A percentile compares a stretch with the other conserved stretches of the same genome.
Evolutionary conservation across 2,329 filamentous ascomycete genomes (phyloP).

Genomic region (Myriosclerotinia scirpicola): DNA sequence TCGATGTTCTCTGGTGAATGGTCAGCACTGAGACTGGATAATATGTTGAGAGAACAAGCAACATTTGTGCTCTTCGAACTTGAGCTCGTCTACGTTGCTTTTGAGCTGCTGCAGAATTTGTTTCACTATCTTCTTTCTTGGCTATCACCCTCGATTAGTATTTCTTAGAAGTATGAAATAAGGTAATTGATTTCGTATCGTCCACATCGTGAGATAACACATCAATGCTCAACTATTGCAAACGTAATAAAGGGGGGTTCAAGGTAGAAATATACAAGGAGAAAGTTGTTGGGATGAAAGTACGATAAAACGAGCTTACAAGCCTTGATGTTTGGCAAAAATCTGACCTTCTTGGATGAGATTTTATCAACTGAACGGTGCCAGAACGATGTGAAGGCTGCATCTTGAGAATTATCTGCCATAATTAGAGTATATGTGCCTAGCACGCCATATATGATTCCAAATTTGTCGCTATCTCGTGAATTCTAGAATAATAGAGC

Average conservation of each 20-base stretch:
- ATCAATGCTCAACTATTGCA: not conserved
- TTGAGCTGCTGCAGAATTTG: conserved; percentile 26
- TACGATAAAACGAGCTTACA: not conserved
- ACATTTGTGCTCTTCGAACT: conserved; percentile 40
- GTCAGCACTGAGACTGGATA: not conserved
- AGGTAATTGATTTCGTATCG: not conserved
- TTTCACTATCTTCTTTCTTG: conserved; percentile 22
- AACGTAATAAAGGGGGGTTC: not conserved
- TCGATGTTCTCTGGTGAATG: conserved; percentile 34
- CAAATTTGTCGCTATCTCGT: not conserved
- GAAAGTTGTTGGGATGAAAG: not conserved
- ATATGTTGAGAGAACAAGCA: not conserved
- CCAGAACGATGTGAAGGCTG: conserved; percentile 26
- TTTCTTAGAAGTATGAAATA: not conserved
- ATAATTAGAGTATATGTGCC: not conserved
- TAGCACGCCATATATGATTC: conserved; percentile 1
- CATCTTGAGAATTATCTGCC: conserved; percentile 11
- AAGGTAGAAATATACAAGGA: not conserved
- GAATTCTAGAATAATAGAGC: not conserved
- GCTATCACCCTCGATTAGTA: conserved; percentile 16
- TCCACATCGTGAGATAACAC: not conserved
- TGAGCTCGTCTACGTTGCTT: conserved; percentile 37
- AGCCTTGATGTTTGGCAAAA: conserved; percentile 23
- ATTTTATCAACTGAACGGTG: conserved; percentile 24
- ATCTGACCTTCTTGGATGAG: conserved; percentile 23